These are phyloP conservation scores for Suillus bovinus DNA, from an alignment of 768 basidiomycete species.

Conservation along the genomic window DNA sequence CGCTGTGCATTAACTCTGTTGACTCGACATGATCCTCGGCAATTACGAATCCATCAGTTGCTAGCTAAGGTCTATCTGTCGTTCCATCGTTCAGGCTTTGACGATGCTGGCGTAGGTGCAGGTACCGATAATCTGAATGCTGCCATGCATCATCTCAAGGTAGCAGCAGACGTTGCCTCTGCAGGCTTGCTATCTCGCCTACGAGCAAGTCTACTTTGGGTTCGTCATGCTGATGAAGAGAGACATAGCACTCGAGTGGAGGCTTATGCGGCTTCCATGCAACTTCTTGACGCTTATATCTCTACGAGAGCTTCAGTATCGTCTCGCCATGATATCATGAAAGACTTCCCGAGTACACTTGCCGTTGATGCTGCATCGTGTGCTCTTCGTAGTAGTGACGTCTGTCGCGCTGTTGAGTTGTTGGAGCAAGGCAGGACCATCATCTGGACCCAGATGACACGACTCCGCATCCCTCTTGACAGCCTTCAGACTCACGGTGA, in stretches of 20 bases:
- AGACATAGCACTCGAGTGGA: neutral
- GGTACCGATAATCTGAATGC: neutral
- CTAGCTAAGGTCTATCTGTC: neutral
- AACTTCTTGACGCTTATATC: neutral
- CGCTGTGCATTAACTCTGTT: neutral
- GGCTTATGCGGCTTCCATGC: neutral
- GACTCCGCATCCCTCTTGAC: neutral
- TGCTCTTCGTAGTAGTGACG: neutral
- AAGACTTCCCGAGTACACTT: neutral
- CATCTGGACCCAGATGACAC: neutral
- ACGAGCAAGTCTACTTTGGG: neutral
- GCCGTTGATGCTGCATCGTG: neutral
- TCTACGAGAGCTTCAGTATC: neutral
- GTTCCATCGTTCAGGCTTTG: neutral
- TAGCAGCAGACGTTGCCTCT: neutral
- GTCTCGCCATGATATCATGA: neutral
- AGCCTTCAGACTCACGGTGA: neutral
- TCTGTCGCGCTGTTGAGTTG: neutral
- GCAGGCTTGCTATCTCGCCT: neutral
- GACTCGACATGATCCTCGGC: neutral
- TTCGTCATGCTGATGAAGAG: too few species aligned
- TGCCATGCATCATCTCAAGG: neutral
- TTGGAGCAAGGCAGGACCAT: neutral
- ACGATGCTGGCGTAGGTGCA: neutral
- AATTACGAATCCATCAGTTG: rapidly evolving